Evolutionary conservation across 345 rosid genomes (phyloP), one percentile per base, ranked within the genome.

Genomic region (Eutrema japonicum): DNA sequence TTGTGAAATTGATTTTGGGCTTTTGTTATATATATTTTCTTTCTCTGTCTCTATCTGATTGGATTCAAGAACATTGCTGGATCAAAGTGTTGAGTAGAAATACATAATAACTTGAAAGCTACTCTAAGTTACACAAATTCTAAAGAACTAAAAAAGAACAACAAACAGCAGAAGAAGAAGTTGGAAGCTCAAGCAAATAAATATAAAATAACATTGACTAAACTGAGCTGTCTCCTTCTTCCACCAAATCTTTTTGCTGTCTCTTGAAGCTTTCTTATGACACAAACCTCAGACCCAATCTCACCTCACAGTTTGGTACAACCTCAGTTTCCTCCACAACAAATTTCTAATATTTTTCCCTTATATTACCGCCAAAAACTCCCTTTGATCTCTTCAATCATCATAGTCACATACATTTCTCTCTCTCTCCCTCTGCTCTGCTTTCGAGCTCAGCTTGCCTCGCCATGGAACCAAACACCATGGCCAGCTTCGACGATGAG

Each of bases 221-320:
- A 13, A 70, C 66, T 76, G 71, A 70, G 33, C 72, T 65, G 76
- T 77, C 76, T 71, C 26, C 76, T 56, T 71, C 69, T 71, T 32
- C 72, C 80, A 77, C 80, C 80, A 77, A 71, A 77, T 71, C 27
- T 63, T 56, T 37, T 71, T 77, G 80, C 80, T 29, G 69, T 71
- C 77, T 77, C 58, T 72, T 77, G 77, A 77, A 77, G 80, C 73
- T 71, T 69, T 77, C 80, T 59, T 77, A 59, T 77, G 77, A 71
- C 80, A 77, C 77, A 72, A 77, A 77, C 77, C 64, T 74, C 30
- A 74, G 74, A 74, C 48, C 71, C 78, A 61, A 74, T 80, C 86
- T 71, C 88, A 90, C 81, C 98, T 84, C 84, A 86, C 96, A 79
- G 91, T 89, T 90, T 84, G 96, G 93, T 92, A 68, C 83, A 68